Percentiles rank a stretch among this genome's conserved stretches.
Conservation (phyloP, 371 early-diverging fungal genomes). For the Rhizopus delemar region DNA sequence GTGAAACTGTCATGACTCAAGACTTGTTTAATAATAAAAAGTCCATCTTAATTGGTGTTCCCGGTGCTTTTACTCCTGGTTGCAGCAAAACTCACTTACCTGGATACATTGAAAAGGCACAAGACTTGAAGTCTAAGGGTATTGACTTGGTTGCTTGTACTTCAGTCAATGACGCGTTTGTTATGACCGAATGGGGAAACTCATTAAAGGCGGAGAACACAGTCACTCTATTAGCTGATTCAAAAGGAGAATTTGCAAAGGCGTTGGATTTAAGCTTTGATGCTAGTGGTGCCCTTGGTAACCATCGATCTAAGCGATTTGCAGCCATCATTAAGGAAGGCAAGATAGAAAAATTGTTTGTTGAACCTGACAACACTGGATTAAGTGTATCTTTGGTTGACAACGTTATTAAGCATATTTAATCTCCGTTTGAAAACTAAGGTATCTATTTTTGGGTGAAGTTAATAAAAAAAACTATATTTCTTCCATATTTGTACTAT, state of each 20-base stretch:
- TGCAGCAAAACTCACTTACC: conserved; percentile 72
- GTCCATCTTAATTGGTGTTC: conserved; percentile 59
- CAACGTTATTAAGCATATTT: conserved; percentile 34
- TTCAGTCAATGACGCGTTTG: conserved; percentile 72
- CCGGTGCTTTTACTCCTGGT: conserved; percentile 69
- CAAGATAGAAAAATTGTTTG: conserved; percentile 48
- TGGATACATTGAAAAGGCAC: conserved; percentile 63
- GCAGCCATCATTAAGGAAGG: conserved; percentile 67
- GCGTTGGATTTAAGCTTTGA: conserved; percentile 68
- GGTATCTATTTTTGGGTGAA: too few relatives aligned
- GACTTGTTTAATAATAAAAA: conserved; percentile 50
- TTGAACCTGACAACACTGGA: conserved; percentile 64
- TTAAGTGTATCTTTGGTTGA: conserved; percentile 56
- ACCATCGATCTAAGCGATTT: conserved; percentile 68
- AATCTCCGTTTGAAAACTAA: conserved; percentile 2
- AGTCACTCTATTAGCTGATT: conserved; percentile 68
- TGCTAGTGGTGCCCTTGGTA: conserved; percentile 63
- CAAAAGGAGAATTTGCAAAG: conserved; percentile 63
- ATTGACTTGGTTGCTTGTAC: conserved; percentile 68
- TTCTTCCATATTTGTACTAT: conserved; percentile 2
- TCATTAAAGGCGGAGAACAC: conserved; percentile 32
- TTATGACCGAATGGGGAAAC: conserved; percentile 75
- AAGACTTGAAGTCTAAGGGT: conserved; percentile 59
- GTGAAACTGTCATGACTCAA: conserved; percentile 39
- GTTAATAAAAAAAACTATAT: conserved; percentile 7